phyloP scores from a whole-genome alignment of 1,139 yeast species.

The Pichia sp. region DNA sequence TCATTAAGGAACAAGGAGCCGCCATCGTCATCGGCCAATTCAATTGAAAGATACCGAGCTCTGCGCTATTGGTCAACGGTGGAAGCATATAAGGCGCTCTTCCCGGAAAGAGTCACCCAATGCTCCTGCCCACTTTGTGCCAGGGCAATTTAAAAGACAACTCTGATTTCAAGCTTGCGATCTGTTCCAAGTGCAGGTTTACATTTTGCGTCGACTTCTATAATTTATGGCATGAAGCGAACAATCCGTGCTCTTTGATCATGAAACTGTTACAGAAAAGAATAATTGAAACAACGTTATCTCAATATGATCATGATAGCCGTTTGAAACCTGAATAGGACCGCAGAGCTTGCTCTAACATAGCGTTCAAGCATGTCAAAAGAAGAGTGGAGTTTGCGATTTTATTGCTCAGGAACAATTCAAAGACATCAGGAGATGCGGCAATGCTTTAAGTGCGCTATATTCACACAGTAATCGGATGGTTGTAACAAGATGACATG shows the following conservation, averaged over 20 bases:
- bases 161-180: slow-evolving; percentile 48
- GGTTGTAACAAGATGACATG: slow-evolving; percentile 72
- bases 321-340: slow-evolving; percentile 31
- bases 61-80: slow-evolving; percentile 40
- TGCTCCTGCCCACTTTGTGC: slow-evolving; percentile 50
- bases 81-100: slow-evolving; percentile 41
- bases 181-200: slow-evolving; percentile 49
- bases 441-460: slow-evolving; percentile 54
- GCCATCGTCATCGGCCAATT: not conserved
- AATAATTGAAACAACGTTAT: slow-evolving; percentile 40
- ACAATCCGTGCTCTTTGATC: slow-evolving; percentile 41
- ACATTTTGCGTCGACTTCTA: slow-evolving; percentile 60
- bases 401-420: slow-evolving; percentile 47
- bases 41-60: slow-evolving; percentile 38
- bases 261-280: slow-evolving; percentile 39
- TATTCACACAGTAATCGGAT: slow-evolving; percentile 53
- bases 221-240: slow-evolving; percentile 64
- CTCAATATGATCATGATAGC: slow-evolving; percentile 21
- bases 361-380: slow-evolving; percentile 50
- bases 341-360: slow-evolving; percentile 18
- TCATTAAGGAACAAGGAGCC: slow-evolving; percentile 31
- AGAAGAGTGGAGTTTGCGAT: slow-evolving; percentile 41
- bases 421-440: slow-evolving; percentile 38
- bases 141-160: slow-evolving; percentile 44
- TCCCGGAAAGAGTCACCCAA: slow-evolving; percentile 46